Evolutionary conservation across 2,329 filamentous ascomycete genomes (phyloP).

Genomic region (Hypoxylon sp.): DNA sequence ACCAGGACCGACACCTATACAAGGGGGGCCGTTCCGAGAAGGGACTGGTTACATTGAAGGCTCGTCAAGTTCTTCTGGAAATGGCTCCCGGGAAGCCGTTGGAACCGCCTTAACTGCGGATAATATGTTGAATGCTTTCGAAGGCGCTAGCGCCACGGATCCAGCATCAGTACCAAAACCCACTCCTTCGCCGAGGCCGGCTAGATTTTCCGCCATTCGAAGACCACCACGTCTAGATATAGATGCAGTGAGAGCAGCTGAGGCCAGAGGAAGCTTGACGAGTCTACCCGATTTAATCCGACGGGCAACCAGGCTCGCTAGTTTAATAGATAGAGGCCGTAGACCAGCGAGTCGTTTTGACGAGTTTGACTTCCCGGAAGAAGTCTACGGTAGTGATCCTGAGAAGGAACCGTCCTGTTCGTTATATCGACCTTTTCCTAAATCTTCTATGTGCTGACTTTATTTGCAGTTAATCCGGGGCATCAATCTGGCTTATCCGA

Average conservation of each 20-base stretch:
- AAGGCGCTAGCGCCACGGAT: conserved; percentile 64
- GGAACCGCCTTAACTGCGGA: conserved; percentile 59
- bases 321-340: conserved; percentile 87
- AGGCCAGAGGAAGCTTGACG: conserved; percentile 89
- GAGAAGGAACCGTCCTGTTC: conserved; percentile 61
- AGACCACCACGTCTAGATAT: conserved; percentile 84
- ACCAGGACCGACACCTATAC: conserved; percentile 58
- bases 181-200: conserved; percentile 54
- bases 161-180: conserved; percentile 54
- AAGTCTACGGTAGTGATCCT: conserved; percentile 58
- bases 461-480: conserved; percentile 56
- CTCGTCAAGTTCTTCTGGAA: conserved; percentile 64
- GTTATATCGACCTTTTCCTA: conserved; percentile 37
- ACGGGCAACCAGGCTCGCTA: conserved; percentile 86
- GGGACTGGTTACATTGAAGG: conserved; percentile 64
- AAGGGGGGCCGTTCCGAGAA: conserved; percentile 58
- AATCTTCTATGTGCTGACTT: conserved; percentile 36
- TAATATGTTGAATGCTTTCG: conserved; percentile 66
- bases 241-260: conserved; percentile 83
- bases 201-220: conserved; percentile 68
- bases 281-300: conserved; percentile 92
- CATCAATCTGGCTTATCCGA: conserved; percentile 71
- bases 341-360: conserved; percentile 73
- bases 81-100: conserved; percentile 51
- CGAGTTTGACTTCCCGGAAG: conserved; percentile 66